phyloP scores from a whole-genome alignment of 164 flowering plant species.

The Aristolochia contorta region DNA sequence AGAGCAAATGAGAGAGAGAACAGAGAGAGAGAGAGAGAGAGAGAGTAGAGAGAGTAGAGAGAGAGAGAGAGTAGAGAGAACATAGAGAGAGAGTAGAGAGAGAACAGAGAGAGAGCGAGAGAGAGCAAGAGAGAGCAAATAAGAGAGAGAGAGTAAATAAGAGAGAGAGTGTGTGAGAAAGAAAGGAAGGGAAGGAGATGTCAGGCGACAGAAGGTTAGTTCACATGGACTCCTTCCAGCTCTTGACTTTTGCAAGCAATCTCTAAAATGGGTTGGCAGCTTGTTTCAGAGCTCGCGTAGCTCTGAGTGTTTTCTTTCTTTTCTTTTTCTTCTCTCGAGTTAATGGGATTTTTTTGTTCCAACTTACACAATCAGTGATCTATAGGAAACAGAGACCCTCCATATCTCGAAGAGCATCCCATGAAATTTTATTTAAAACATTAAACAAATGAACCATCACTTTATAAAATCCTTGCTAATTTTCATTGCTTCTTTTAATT shows the following conservation, averaged over 20 bases:
- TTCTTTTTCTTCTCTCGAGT: background rate
- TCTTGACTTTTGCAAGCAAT: slow-evolving; percentile 20
- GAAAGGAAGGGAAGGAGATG: background rate
- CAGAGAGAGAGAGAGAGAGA: background rate
- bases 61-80: too few species aligned
- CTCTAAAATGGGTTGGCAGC: slow-evolving; percentile 8
- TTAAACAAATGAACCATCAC: background rate
- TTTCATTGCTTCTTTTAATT: too few species aligned
- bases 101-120: too few species aligned
- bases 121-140: too few species aligned
- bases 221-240: slow-evolving; percentile 17
- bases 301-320: background rate
- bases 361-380: background rate
- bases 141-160: too few species aligned
- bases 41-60: slow-evolving; percentile 1
- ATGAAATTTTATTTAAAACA: too few species aligned
- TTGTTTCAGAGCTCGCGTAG: slow-evolving; percentile 7
- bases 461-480: too few species aligned
- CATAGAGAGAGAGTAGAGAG: too few species aligned
- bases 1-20: too few species aligned
- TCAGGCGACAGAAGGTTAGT: background rate
- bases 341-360: background rate
- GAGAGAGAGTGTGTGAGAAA: too few species aligned
- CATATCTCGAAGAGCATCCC: too few species aligned
- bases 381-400: background rate